A percentile compares a stretch with the other conserved stretches of the same genome.
phyloP scores from a whole-genome alignment of 768 basidiomycete genomes.

The Calocera viscosa region DNA sequence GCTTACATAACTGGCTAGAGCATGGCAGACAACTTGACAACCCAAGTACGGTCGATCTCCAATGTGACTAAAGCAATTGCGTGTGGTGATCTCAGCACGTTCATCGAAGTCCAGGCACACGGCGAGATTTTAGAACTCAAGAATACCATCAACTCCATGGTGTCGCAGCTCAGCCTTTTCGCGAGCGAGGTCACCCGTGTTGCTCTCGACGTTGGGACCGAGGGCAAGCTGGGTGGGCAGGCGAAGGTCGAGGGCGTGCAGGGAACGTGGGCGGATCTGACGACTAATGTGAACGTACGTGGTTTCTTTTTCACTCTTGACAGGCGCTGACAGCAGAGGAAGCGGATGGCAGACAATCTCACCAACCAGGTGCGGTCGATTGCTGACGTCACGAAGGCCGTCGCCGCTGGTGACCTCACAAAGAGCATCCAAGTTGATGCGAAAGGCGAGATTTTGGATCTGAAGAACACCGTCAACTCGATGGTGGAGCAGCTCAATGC shows the following conservation, averaged over 20 bases:
- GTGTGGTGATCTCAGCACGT: constrained; percentile 95
- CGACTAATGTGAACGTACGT: constrained; percentile 42
- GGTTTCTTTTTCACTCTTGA: constrained; percentile 36
- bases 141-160: constrained; percentile 98
- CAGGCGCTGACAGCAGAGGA: too few species aligned
- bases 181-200: constrained; percentile 34
- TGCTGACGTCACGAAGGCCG: constrained; percentile 64
- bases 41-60: constrained; percentile 95
- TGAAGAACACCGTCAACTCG: constrained; percentile 36
- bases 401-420: constrained; percentile 60
- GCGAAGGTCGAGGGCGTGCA: constrained; percentile 35
- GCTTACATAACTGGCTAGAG: constrained; percentile 43
- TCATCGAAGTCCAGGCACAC: constrained; percentile 96
- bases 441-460: constrained; percentile 61
- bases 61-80: constrained; percentile 97
- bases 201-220: constrained; percentile 28
- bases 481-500: constrained; percentile 31
- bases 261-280: constrained; percentile 36
- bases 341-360: too few species aligned
- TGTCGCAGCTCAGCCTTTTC: constrained; percentile 63
- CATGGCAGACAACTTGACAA: constrained; percentile 91
- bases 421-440: constrained; percentile 71
- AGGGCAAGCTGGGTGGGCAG: constrained; percentile 32
- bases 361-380: constrained; percentile 89
- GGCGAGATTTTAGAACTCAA: constrained; percentile 99